Conservation (phyloP, 345 rosid genomes). For the Syzygium oleosum region DNA sequence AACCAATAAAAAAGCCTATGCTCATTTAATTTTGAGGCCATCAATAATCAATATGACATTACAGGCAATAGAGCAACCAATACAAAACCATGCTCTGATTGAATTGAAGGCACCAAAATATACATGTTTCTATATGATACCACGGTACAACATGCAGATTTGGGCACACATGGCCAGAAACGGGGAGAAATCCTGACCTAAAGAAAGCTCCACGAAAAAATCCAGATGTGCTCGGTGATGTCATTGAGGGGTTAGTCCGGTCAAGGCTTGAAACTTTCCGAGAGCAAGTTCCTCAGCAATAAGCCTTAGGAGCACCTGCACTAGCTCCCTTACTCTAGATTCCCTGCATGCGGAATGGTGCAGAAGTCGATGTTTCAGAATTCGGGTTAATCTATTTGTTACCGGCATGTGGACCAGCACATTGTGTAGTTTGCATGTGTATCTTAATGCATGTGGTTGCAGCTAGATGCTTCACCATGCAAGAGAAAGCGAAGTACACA, state of each 20-base stretch:
- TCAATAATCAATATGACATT: background rate
- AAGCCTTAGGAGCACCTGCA: conserved; percentile 60
- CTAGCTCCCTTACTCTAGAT: conserved; percentile 63
- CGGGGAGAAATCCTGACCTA: background rate
- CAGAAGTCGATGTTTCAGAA: background rate
- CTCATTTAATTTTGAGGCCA: background rate
- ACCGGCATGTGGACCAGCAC: background rate
- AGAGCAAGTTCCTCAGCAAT: conserved; percentile 58
- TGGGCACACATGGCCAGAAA: background rate
- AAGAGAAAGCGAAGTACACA: background rate
- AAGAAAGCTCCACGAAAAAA: background rate
- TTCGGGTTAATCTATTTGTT: background rate
- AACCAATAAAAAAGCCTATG: background rate
- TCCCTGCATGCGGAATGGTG: conserved; percentile 49
- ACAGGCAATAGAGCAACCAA: background rate
- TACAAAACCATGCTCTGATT: background rate
- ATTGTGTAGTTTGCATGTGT: background rate
- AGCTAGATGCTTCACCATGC: background rate
- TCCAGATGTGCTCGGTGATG: background rate
- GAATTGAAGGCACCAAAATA: background rate
- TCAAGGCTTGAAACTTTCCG: conserved; percentile 21
- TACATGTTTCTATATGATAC: background rate
- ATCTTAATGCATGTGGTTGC: background rate
- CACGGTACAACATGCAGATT: background rate
- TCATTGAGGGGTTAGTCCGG: background rate